Conservation (phyloP, 2,329 filamentous ascomycete genomes). For the Colletotrichum euphorbiae region DNA sequence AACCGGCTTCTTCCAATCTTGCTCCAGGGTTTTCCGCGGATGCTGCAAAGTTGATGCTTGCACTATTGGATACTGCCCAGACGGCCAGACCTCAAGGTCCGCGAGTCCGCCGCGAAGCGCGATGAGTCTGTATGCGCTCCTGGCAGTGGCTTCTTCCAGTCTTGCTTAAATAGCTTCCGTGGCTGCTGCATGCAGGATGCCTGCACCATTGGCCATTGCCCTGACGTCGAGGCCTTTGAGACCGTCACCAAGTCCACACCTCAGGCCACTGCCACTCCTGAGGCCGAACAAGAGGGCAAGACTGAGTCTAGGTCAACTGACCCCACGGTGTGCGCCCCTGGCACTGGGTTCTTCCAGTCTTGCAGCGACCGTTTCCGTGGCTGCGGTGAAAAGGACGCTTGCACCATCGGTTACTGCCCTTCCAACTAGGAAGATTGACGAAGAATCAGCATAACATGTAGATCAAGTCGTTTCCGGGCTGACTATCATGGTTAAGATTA, state of each 20-base stretch:
- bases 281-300: conserved; percentile 5
- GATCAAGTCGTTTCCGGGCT: no score
- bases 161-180: no score
- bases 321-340: conserved; percentile 29
- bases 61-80: conserved; percentile 30
- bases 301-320: conserved; percentile 15
- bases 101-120: background rate
- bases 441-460: no score
- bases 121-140: conserved; percentile 23
- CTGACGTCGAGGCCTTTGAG: conserved; percentile 30
- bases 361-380: conserved; percentile 37
- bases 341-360: conserved; percentile 34
- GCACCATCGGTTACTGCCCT: conserved; percentile 34
- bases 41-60: conserved; percentile 34
- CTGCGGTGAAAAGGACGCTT: conserved; percentile 34
- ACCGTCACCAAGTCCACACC: conserved; percentile 10
- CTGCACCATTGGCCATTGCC: conserved; percentile 25
- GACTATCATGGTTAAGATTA: background rate
- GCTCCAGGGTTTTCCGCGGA: conserved; percentile 23
- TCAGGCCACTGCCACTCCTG: conserved; percentile 3
- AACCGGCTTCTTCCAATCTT: conserved; percentile 31
- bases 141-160: conserved; percentile 33
- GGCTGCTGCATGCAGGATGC: no score
- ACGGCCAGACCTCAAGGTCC: conserved; percentile 8
- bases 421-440: conserved; percentile 12